Conservation (phyloP, 73 alveolate genomes). For the Halteria grandinella region DNA sequence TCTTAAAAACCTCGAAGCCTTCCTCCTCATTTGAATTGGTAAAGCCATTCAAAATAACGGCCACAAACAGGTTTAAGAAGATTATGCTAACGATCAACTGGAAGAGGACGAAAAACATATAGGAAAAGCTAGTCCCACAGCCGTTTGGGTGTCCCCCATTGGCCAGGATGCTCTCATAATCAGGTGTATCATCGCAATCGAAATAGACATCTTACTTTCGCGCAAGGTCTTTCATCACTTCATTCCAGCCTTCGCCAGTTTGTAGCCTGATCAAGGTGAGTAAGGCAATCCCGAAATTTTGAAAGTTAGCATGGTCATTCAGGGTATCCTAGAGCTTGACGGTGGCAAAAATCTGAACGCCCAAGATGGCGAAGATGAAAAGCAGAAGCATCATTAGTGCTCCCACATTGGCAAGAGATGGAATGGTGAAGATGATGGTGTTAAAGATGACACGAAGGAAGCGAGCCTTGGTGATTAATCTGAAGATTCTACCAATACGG, state of each 20-base stretch:
- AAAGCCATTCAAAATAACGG: conserved; percentile 74
- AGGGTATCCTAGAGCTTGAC: conserved; percentile 22
- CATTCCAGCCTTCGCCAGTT: conserved; percentile 75
- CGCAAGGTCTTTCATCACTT: conserved; percentile 61
- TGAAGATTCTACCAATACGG: conserved; percentile 50
- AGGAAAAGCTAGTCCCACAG: conserved; percentile 41
- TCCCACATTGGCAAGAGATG: conserved; percentile 68
- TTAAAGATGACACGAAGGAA: conserved; percentile 56
- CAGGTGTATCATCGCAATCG: not conserved
- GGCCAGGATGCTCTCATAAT: not conserved
- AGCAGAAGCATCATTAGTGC: conserved; percentile 58
- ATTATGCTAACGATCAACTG: conserved; percentile 66
- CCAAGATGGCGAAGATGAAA: conserved; percentile 60
- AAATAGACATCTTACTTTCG: not conserved
- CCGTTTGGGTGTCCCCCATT: conserved; percentile 7
- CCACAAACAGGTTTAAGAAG: conserved; percentile 73
- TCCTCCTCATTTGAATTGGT: conserved; percentile 54
- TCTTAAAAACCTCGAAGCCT: no score
- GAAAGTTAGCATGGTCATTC: conserved; percentile 33
- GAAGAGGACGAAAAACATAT: conserved; percentile 46
- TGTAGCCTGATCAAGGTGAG: conserved; percentile 33
- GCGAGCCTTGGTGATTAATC: conserved; percentile 46
- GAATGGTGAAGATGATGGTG: conserved; percentile 66
- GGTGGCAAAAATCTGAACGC: conserved; percentile 29
- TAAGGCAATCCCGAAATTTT: conserved; percentile 36